A percentile compares a stretch with the other conserved stretches of the same genome.
Conservation (phyloP, 192 early-diverging fungal genomes). For the Coemansia sp. region DNA sequence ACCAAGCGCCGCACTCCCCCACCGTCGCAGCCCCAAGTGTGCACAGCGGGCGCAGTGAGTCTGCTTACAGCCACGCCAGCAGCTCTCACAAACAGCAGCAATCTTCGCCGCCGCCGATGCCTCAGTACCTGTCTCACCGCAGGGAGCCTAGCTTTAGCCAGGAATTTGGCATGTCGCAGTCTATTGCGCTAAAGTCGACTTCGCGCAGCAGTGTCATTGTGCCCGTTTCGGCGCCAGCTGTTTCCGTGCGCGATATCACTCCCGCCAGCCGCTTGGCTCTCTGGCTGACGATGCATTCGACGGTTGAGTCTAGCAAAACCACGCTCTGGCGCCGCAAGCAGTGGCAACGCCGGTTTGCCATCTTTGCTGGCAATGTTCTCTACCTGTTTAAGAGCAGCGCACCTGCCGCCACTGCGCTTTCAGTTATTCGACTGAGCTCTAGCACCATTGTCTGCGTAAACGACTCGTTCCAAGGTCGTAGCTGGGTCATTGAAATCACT, state of each 20-base stretch:
- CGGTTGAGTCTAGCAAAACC: constrained; percentile 17
- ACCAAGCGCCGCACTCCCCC: constrained; percentile 20
- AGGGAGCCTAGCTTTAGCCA: constrained; percentile 11
- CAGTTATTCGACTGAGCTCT: constrained; percentile 28
- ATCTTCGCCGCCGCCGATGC: constrained; percentile 4
- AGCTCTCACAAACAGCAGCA: constrained; percentile 14
- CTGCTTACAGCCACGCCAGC: constrained; percentile 35
- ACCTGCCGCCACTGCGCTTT: constrained; percentile 36
- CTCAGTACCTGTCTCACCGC: constrained; percentile 4
- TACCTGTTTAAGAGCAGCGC: constrained; percentile 56
- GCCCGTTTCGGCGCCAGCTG: constrained; percentile 7
- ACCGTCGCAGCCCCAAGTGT: constrained; percentile 18
- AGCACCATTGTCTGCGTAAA: constrained; percentile 51
- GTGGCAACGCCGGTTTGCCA: constrained; percentile 53
- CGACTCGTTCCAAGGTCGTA: constrained; percentile 52
- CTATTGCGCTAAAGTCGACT: constrained; percentile 23
- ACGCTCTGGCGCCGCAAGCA: constrained; percentile 52
- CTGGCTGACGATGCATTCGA: constrained; percentile 46
- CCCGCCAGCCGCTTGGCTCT: constrained; percentile 50
- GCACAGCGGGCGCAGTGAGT: constrained; percentile 37
- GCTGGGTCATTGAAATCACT: constrained; percentile 54
- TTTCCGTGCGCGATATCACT: constrained; percentile 52
- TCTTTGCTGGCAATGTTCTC: constrained; percentile 51
- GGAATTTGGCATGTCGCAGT: constrained; percentile 19
- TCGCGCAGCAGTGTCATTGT: constrained; percentile 18